Conservation (phyloP, 495 filamentous ascomycete species). For the Penicillium crystallinum region DNA sequence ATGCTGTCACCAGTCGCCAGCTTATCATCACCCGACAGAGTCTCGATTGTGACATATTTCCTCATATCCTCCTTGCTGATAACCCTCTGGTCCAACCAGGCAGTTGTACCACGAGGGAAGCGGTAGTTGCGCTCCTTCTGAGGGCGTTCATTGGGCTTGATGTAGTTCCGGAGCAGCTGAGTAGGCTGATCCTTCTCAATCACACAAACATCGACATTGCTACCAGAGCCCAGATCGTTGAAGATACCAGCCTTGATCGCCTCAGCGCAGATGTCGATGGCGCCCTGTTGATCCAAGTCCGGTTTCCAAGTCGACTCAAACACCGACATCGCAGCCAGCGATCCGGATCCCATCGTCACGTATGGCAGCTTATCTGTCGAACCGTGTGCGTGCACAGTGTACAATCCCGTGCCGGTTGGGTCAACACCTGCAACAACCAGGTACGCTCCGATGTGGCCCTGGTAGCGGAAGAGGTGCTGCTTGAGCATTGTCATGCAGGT, state of each 20-base stretch:
- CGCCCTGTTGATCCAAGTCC: slow-evolving; percentile 70
- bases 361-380: slow-evolving; percentile 98
- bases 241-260: slow-evolving; percentile 98
- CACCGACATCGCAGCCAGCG: slow-evolving; percentile 93
- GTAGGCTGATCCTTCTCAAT: slow-evolving; percentile 88
- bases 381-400: slow-evolving; percentile 98
- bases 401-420: slow-evolving; percentile 91
- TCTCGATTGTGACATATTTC: slow-evolving; percentile 91
- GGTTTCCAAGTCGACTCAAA: slow-evolving; percentile 96
- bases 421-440: slow-evolving; percentile 97
- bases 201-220: slow-evolving; percentile 94
- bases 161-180: slow-evolving; percentile 80
- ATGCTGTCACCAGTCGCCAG: slow-evolving; percentile 73
- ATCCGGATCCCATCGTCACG: slow-evolving; percentile 97
- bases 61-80: slow-evolving; percentile 88
- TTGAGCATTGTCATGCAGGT: slow-evolving; percentile 99
- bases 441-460: slow-evolving; percentile 97
- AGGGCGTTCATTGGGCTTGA: slow-evolving; percentile 86
- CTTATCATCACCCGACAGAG: slow-evolving; percentile 57
- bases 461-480: slow-evolving; percentile 97
- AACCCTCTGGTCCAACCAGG: slow-evolving; percentile 87
- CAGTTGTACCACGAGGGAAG: slow-evolving; percentile 85
- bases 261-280: slow-evolving; percentile 73
- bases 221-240: slow-evolving; percentile 96
- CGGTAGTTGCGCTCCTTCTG: slow-evolving; percentile 89